Conservation (phyloP, 768 basidiomycete genomes). For the Boletus fagicola region DNA sequence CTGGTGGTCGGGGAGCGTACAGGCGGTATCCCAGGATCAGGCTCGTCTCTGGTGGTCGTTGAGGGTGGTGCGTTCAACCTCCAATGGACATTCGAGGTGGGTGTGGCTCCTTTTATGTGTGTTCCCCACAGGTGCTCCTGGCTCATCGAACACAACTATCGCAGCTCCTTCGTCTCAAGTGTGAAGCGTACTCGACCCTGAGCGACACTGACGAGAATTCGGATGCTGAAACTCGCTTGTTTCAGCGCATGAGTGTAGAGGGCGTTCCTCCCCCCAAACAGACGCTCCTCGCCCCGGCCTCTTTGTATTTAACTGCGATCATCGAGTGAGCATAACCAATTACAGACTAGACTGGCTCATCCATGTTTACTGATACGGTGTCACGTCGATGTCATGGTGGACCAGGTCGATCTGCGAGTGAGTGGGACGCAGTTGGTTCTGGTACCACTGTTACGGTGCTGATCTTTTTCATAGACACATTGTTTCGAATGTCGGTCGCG, state of each 20-base stretch:
- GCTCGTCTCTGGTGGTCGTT: conserved; percentile 29
- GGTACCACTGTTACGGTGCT: neutral
- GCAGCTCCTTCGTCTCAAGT: conserved; percentile 79
- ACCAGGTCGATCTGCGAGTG: conserved; percentile 85
- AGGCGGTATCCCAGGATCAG: conserved; percentile 33
- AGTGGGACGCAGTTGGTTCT: conserved; percentile 32
- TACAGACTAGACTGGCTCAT: conserved; percentile 15
- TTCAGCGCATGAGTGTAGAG: conserved; percentile 57
- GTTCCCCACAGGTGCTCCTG: neutral
- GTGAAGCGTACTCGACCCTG: conserved; percentile 84
- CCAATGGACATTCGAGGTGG: conserved; percentile 74
- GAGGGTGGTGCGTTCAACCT: conserved; percentile 66
- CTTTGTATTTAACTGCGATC: conserved; percentile 88
- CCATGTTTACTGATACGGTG: conserved; percentile 28
- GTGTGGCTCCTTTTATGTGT: neutral
- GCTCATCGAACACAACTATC: conserved; percentile 9
- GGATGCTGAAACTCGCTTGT: conserved; percentile 57
- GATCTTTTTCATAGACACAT: conserved; percentile 58
- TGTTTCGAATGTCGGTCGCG: conserved; percentile 77
- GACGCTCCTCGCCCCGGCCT: conserved; percentile 71
- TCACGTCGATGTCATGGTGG: conserved; percentile 17
- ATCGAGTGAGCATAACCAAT: conserved; percentile 68
- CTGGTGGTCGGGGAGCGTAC: too few relatives aligned
- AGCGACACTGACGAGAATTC: conserved; percentile 79
- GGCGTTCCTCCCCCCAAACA: conserved; percentile 51